Evolutionary conservation across 2,329 filamentous ascomycete species (phyloP), one percentile per base, ranked within the genome.

Genomic region (Hortaea werneckii): DNA sequence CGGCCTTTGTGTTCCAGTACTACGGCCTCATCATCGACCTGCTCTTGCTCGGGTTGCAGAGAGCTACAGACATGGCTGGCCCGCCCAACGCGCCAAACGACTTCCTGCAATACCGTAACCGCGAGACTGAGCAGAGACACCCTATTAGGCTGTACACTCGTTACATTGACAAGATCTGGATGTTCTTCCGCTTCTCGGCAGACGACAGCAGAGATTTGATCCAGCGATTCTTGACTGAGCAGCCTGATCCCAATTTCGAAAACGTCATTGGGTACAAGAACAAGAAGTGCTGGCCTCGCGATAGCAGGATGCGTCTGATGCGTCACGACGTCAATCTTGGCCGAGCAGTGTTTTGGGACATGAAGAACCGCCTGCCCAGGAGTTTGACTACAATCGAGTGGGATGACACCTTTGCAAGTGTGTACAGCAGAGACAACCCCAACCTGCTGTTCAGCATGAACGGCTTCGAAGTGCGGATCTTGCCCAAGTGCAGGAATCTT

Each of bases 241-340:
- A 98, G 61, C 92, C 92, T 0, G 94, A 98, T 65, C 92, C 92
- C 2, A 98, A 98, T 63, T 98, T 98, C 54, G 92, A 98, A 65
- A 98, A 98, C 54, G 92, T 98, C 37, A 96, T 98, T 57, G 92
- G 92, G 0, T 98, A 96, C 68, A 89, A 87, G 72, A 98, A 94
- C 69, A 98, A 98, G 75, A 98, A 96, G 66, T 98, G 94, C 68
- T 98, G 92, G 92, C 94, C 92, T 37, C 81, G 92, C 58, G 92
- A 98, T 64, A 95, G 89, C 26, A 81, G 92, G 42, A 98, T 98
- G 94, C 83, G 94, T 40, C 70, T 98, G 58, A 98, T 98, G 92
- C 82, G 92, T 52, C 92, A 98, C 66, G 92, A 98, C 68, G 94
- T 98, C 55, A 96, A 98, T 58, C 80, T 98, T 37, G 92, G 94